Base-by-base conservation (phyloP, 2,329 filamentous ascomycete genomes). In the Penicillium sp. region DNA sequence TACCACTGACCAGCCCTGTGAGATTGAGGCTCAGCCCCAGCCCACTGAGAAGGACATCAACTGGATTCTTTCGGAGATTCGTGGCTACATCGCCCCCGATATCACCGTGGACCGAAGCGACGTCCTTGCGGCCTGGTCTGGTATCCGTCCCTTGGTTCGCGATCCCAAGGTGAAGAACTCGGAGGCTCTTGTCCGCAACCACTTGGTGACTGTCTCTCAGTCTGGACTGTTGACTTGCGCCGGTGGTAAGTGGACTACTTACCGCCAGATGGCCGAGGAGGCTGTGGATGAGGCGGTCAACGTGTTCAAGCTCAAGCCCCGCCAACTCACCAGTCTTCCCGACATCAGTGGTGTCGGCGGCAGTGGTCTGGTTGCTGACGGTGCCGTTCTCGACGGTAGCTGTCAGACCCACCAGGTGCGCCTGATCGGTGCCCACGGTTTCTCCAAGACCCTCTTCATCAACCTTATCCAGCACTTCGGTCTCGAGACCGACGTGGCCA, bases 381-480 rank as follows among this genome's bases (percentile, higher is more conserved):
- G 85, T 61, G 87, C 89, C 57, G 82, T 77, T 46, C 81, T 90
- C 29, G 86, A 89, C 69, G 91, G 91, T 42, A 82, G 80, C 46
- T 95, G 91, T 78, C 90, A 93, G 72, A 95, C 91, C 2, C 90
- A 94, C 74, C 86, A 88, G 67, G 88, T 95, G 53, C 87, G 89
- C 54, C 81, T 96, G 35, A 82, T 94, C 58, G 91, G 91, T 66
- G 90, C 91, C 12, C 91, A 96, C 73, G 91, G 91, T 54, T 95
- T 88, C 80, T 92, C 88, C 75, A 92, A 92, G 77, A 91, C 92
- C 2, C 86, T 97, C 25, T 96, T 96, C 79, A 96, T 97, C 81
- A 93, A 93, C 75, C 81, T 97, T 37, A 94, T 96, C 71, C 92
- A 97, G 75, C 90, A 96, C 78, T 96, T 91, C 71, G 91, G 91